Conservation (phyloP, 2,329 filamentous ascomycete species). For the Aspergillus fumigatiaffinis region DNA sequence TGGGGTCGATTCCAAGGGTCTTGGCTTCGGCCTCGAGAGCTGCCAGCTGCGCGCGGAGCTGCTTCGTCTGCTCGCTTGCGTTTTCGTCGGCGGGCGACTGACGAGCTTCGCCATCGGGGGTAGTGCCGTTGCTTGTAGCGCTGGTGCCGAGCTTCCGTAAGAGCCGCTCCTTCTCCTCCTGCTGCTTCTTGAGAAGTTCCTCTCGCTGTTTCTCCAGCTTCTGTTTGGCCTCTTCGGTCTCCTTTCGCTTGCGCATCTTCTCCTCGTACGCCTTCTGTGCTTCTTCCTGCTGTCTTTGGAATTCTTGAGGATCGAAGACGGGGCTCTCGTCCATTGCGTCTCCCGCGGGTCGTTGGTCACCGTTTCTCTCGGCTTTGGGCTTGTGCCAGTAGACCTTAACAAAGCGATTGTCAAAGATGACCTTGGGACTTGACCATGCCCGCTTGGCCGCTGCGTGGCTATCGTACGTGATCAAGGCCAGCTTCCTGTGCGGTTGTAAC, state of each 20-base stretch:
- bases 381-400: slow-evolving; percentile 63
- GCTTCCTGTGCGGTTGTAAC: slow-evolving; percentile 50
- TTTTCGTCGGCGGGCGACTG: slow-evolving; percentile 30
- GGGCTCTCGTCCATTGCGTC: slow-evolving; percentile 36
- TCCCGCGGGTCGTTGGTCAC: slow-evolving; percentile 18
- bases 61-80: slow-evolving; percentile 47
- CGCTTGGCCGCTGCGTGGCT: slow-evolving; percentile 49
- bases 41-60: slow-evolving; percentile 52
- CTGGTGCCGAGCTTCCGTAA: slow-evolving; percentile 47
- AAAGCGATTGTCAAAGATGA: slow-evolving; percentile 61
- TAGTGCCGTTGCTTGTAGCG: slow-evolving; percentile 26
- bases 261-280: slow-evolving; percentile 56
- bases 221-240: slow-evolving; percentile 48
- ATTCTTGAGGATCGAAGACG: slow-evolving; percentile 50
- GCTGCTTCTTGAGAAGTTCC: slow-evolving; percentile 50
- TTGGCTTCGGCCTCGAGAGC: slow-evolving; percentile 54
- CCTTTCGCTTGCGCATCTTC: slow-evolving; percentile 48
- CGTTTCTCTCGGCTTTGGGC: slow-evolving; percentile 34
- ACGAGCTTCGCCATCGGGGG: slow-evolving; percentile 19
- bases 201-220: slow-evolving; percentile 52
- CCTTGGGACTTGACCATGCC: slow-evolving; percentile 59
- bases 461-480: slow-evolving; percentile 55
- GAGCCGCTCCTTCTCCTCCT: slow-evolving; percentile 52
- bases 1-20: slow-evolving; percentile 49
- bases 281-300: slow-evolving; percentile 53